A percentile compares a stretch with the other conserved stretches of the same genome.
phyloP scores from a whole-genome alignment of 2,329 filamentous ascomycete species.

The Magnaporthales sp. region DNA sequence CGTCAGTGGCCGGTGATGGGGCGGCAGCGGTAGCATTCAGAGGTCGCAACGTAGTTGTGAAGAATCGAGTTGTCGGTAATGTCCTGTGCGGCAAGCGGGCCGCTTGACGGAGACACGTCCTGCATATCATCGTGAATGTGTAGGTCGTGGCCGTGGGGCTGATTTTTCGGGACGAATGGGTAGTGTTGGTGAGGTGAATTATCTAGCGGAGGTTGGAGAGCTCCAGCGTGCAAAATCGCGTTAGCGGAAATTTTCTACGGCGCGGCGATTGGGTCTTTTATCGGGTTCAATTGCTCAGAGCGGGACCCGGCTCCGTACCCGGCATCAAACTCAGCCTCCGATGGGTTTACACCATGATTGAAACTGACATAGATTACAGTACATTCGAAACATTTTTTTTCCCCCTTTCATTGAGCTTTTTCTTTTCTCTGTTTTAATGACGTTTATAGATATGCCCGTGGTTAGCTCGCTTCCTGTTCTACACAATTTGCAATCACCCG shows the following conservation, averaged over 20 bases:
- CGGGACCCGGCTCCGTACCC: not conserved
- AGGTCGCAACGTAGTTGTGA: conserved; percentile 28
- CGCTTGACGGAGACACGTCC: conserved; percentile 40
- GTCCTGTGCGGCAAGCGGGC: conserved; percentile 23
- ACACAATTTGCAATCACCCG: not conserved
- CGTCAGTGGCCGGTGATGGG: conserved; percentile 9
- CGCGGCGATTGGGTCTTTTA: not conserved
- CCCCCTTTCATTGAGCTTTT: too few species aligned
- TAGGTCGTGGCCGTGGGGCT: conserved; percentile 16
- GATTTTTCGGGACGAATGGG: conserved; percentile 4
- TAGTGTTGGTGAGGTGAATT: conserved; percentile 4
- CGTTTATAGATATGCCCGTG: not conserved
- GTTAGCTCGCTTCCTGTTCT: too few species aligned
- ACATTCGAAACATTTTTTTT: not conserved
- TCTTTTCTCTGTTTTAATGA: too few species aligned
- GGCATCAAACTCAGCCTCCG: not conserved
- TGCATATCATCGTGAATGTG: conserved; percentile 28
- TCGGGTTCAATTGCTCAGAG: not conserved
- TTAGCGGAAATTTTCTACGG: conserved; percentile 6
- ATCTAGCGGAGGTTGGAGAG: conserved; percentile 4
- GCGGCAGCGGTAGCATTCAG: conserved; percentile 25
- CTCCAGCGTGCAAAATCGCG: not conserved
- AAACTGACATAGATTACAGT: not conserved
- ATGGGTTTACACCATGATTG: not conserved
- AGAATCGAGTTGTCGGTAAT: conserved; percentile 20